Evolutionary conservation across 345 rosid species (phyloP), one percentile per base, ranked within the genome.

Genomic region (Firmiana major): DNA sequence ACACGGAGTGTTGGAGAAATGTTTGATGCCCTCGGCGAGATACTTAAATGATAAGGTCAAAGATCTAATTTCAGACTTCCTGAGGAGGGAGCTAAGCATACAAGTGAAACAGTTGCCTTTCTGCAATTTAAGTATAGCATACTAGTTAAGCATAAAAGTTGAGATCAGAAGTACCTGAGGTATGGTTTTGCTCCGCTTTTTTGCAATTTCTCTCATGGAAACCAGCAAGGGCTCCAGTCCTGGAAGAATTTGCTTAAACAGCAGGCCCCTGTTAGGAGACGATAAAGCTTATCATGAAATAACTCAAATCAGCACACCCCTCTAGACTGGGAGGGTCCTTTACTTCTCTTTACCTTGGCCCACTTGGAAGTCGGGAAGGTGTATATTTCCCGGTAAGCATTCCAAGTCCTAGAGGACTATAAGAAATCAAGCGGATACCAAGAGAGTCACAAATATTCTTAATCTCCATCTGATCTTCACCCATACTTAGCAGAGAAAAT

Each of bases 321-420:
- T 49, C 71, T 9, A 60, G 68, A 70, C 21, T 19, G 31, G 71
- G 10, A 19, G 42, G 17, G 42, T 17, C 13, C 40, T 64, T 64
- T 34, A 38, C 3, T 19, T 38, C 71, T 40, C 26, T 65, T 65
- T 65, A 94, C 97, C 99, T 92, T 16, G 97, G 99, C 54, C 99
- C 99, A 19, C 51, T 11, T 1, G 97, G 99, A 73, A 93, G 94
- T 12, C 70, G 79, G 1, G 93, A 87, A 73, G 92, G 82, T 60
- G 97, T 75, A 80, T 95, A 93, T 84, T 95, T 93, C 62, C 98
- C 99, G 0, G 97, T 88, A 78, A 95, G 90, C 98, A 95, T 93
- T 81, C 99, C 99, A 21, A 95, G 87, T 75, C 97, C 98, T 0
- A 94, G 88, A 83, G 98, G 98, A 78, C 97, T 91, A 67, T 93